Percentiles rank a stretch among this genome's conserved stretches.
Evolutionary conservation across 805 yeast species (phyloP).

Genomic region (Nakazawaea pomicola): DNA sequence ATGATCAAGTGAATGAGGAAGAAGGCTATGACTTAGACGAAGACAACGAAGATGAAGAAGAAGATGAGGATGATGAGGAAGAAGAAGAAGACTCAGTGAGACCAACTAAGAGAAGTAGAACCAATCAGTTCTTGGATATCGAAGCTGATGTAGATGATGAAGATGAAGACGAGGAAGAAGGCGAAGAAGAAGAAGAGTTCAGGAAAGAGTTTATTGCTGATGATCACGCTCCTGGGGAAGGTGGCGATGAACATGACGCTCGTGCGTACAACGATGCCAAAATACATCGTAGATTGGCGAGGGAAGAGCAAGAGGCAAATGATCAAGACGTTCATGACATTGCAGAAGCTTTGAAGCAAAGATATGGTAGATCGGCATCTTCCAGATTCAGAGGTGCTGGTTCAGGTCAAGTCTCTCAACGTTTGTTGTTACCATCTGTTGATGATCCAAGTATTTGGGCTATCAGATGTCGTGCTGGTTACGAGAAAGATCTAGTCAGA

Average conservation of each 20-base stretch:
- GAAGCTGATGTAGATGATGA: slow-evolving; percentile 99
- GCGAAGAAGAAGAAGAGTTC: slow-evolving; percentile 83
- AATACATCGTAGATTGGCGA: slow-evolving; percentile 86
- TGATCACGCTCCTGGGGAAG: slow-evolving; percentile 62
- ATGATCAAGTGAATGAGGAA: slow-evolving; percentile 25
- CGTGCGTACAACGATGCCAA: slow-evolving; percentile 55
- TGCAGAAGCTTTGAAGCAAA: slow-evolving; percentile 87
- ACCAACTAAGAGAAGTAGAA: slow-evolving; percentile 42
- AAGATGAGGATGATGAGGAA: slow-evolving; percentile 47
- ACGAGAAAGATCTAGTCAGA: slow-evolving; percentile 86
- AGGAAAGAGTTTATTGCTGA: slow-evolving; percentile 79
- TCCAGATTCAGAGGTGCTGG: slow-evolving; percentile 78
- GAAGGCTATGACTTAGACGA: slow-evolving; percentile 42
- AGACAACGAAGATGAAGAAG: slow-evolving; percentile 49
- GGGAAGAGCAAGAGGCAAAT: slow-evolving; percentile 71
- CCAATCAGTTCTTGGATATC: slow-evolving; percentile 92
- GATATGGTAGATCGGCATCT: slow-evolving; percentile 83
- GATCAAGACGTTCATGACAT: slow-evolving; percentile 93
- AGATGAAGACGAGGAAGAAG: slow-evolving; percentile 90
- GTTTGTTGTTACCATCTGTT: slow-evolving; percentile 89
- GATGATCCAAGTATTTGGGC: slow-evolving; percentile 97
- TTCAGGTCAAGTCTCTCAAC: slow-evolving; percentile 86
- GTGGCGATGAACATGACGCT: slow-evolving; percentile 20
- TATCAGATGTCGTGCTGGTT: slow-evolving; percentile 86
- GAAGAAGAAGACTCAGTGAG: slow-evolving; percentile 49